Evolutionary conservation across 495 filamentous ascomycete genomes (phyloP), one percentile per base, ranked within the genome.

Genomic region (Cudoniella acicularis): DNA sequence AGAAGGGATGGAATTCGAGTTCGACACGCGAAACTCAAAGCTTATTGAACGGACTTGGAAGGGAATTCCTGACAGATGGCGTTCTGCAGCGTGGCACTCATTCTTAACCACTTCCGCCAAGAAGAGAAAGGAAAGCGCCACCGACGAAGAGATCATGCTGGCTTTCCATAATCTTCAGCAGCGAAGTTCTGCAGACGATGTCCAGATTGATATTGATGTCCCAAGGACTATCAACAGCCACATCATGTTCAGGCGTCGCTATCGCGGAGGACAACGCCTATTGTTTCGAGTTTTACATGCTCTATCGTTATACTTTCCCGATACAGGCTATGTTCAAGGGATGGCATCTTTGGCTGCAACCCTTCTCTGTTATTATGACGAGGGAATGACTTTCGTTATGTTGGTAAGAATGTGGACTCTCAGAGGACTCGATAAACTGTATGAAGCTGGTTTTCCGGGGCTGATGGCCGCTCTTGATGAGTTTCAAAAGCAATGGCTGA

Each of bases 131-230:
- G 78, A 77, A 62, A 79, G 78, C 36, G 79, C 83, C 2, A 76
- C 82, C 0, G 90, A 96, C 51, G 82, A 86, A 25, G 77, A 91
- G 45, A 79, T 99, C 17, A 84, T 88, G 30, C 76, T 78, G 27
- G 79, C 80, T 16, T 90, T 86, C 71, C 78, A 88, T 63, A 81
- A 86, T 54, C 81, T 90, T 25, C 83, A 91, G 55, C 77, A 86
- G 9, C 71, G 85, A 46, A 82, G 83, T 36, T 96, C 88, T 4
- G 85, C 91, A 0, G 94, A 99, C 67, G 94, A 99, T 68, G 87
- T 93, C 8, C 94, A 99, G 68, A 99, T 99, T 62, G 94, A 99
- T 70, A 84, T 96, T 23, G 94, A 99, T 67, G 93, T 99, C 42
- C 94, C 94, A 0, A 84, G 94, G 49, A 99, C 94, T 8, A 96